Conservation (phyloP, 2,329 filamentous ascomycete genomes). For the Byssothecium circinans region DNA sequence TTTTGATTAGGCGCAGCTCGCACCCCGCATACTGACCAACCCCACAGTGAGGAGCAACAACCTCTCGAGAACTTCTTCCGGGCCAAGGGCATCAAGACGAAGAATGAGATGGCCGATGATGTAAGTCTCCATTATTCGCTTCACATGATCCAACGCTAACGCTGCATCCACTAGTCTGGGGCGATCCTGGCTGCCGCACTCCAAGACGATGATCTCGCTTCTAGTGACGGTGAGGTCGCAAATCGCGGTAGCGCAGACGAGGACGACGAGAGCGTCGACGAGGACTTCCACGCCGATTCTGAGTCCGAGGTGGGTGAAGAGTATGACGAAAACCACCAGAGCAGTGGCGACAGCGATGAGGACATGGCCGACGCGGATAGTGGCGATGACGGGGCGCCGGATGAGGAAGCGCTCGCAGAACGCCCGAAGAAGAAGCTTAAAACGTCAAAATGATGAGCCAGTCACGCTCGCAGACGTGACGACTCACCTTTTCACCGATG, state of each 20-base stretch:
- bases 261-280: constrained; percentile 91
- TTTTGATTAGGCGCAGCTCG: background rate
- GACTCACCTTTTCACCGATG: constrained; percentile 2
- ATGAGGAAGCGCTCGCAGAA: constrained; percentile 53
- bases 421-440: constrained; percentile 68
- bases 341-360: constrained; percentile 70
- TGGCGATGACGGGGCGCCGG: constrained; percentile 55
- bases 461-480: constrained; percentile 11
- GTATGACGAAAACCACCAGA: constrained; percentile 89
- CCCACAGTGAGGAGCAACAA: constrained; percentile 78
- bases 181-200: constrained; percentile 76
- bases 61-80: constrained; percentile 98
- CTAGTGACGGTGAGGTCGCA: constrained; percentile 74
- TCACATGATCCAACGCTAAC: constrained; percentile 25
- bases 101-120: constrained; percentile 98
- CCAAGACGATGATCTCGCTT: constrained; percentile 78
- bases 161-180: constrained; percentile 47
- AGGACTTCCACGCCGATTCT: constrained; percentile 90
- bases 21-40: constrained; percentile 25
- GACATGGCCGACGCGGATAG: constrained; percentile 66
- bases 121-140: constrained; percentile 55
- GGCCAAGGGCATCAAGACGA: constrained; percentile 88
- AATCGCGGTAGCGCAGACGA: constrained; percentile 93
- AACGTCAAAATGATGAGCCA: constrained; percentile 40
- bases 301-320: constrained; percentile 97